phyloP scores from a whole-genome alignment of 2,329 filamentous ascomycete species.

The Huntiella bhutanensis region DNA sequence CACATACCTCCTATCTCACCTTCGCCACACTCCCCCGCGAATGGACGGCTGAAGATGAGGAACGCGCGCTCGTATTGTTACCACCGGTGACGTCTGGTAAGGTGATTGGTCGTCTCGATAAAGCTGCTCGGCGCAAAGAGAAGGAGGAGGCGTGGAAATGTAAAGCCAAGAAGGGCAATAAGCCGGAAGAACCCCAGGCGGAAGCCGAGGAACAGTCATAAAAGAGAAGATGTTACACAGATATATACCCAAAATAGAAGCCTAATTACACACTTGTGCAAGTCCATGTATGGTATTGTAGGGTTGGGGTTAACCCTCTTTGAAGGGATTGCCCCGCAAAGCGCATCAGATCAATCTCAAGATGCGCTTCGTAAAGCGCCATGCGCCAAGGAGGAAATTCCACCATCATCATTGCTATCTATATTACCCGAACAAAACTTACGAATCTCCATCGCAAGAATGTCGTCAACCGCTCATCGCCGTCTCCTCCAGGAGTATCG shows the following conservation, averaged over 20 bases:
- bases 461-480: constrained; percentile 45
- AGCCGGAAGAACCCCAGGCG: constrained; percentile 13
- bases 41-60: constrained; percentile 73
- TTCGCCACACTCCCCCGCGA: constrained; percentile 78
- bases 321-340: too few relatives aligned
- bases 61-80: constrained; percentile 34
- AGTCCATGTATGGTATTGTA: not conserved
- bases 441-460: constrained; percentile 21
- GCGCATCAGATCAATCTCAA: too few relatives aligned
- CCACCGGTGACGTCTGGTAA: constrained; percentile 40
- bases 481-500: constrained; percentile 95
- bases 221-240: not conserved
- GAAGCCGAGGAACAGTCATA: too few relatives aligned
- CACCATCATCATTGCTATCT: too few relatives aligned
- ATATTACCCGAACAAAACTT: too few relatives aligned
- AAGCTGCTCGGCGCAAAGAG: constrained; percentile 35
- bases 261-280: not conserved
- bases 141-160: constrained; percentile 32
- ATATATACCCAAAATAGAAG: constrained; percentile 2
- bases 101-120: constrained; percentile 34
- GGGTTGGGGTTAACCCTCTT: not conserved
- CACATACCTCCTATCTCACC: constrained; percentile 89
- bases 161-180: constrained; percentile 28
- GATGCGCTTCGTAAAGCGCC: not conserved
- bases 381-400: too few relatives aligned